A percentile compares a stretch with the other conserved stretches of the same genome.
phyloP scores from a whole-genome alignment of 495 filamentous ascomycete species.

The Copromyces sp. region DNA sequence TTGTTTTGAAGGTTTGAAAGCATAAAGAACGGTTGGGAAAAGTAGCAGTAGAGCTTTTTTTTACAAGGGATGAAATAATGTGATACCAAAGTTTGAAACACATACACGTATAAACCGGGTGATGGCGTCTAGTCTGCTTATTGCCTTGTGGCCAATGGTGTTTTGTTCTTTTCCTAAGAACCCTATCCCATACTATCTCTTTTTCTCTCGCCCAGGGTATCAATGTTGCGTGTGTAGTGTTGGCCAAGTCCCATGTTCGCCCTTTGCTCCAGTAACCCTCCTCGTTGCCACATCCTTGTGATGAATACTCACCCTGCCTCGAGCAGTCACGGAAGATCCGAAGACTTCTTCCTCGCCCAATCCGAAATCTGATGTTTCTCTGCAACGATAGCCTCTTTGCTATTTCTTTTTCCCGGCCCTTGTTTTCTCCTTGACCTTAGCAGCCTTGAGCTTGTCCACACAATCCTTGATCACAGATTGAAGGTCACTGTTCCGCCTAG shows the following conservation, averaged over 20 bases:
- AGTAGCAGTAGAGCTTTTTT: not conserved
- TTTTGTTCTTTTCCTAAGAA: not conserved
- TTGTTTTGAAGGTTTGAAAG: not conserved
- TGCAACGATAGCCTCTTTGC: not conserved
- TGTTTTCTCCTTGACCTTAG: constrained; percentile 25
- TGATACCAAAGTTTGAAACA: not conserved
- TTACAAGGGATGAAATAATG: not conserved
- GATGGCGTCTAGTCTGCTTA: not conserved
- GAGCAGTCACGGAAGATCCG: not conserved
- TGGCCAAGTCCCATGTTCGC: not conserved
- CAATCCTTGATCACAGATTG: constrained; percentile 59
- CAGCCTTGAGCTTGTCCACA: constrained; percentile 48
- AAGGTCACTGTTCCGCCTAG: constrained; percentile 76
- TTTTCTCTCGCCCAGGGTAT: not conserved
- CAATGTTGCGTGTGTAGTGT: not conserved
- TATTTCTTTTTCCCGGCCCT: constrained; percentile 2
- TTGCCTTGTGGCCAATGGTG: not conserved
- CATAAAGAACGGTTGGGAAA: not conserved
- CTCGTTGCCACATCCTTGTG: not conserved
- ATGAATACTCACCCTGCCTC: not conserved
- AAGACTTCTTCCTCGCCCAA: not conserved
- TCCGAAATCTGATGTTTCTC: not conserved
- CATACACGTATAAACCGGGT: not conserved
- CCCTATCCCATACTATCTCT: not conserved
- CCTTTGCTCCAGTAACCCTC: not conserved